These are phyloP conservation scores for Lithospermum erythrorhizon DNA, from an alignment of 257 asterid species.

Conservation along the genomic window DNA sequence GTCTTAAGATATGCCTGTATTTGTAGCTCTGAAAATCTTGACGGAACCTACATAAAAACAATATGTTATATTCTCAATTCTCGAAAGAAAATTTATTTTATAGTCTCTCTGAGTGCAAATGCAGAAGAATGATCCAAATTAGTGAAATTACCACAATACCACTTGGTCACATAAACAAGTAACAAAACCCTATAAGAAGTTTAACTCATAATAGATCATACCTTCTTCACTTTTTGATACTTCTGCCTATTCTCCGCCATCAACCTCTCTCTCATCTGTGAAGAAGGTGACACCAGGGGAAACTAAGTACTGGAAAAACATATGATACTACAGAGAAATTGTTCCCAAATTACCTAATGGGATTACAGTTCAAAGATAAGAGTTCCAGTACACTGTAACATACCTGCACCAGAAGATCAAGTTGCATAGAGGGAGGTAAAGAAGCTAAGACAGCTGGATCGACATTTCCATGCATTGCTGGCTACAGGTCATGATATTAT, in stretches of 20 bases:
- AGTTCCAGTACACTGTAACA: neutral
- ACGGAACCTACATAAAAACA: conserved; percentile 51
- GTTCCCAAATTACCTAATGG: neutral
- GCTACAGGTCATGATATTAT: conserved; percentile 33
- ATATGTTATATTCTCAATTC: conserved; percentile 1
- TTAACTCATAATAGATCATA: conserved; percentile 10
- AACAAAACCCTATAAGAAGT: neutral
- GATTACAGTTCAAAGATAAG: neutral
- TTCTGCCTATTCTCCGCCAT: conserved; percentile 97
- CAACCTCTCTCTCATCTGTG: conserved; percentile 96
- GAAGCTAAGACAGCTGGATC: conserved; percentile 93
- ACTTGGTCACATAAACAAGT: neutral
- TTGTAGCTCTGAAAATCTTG: conserved; percentile 86
- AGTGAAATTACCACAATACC: too few relatives aligned
- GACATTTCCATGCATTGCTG: conserved; percentile 71
- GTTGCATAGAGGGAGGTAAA: conserved; percentile 98
- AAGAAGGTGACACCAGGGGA: conserved; percentile 15
- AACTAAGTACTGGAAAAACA: conserved; percentile 4
- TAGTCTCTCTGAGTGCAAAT: neutral
- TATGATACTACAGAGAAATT: neutral
- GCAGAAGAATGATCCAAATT: neutral
- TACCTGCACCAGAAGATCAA: conserved; percentile 98
- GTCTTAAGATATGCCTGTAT: conserved; percentile 92
- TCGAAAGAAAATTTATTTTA: neutral
- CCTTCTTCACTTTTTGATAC: conserved; percentile 98